Evolutionary conservation across 495 filamentous ascomycete genomes (phyloP).

Genomic region (Penicillium maclennaniae): DNA sequence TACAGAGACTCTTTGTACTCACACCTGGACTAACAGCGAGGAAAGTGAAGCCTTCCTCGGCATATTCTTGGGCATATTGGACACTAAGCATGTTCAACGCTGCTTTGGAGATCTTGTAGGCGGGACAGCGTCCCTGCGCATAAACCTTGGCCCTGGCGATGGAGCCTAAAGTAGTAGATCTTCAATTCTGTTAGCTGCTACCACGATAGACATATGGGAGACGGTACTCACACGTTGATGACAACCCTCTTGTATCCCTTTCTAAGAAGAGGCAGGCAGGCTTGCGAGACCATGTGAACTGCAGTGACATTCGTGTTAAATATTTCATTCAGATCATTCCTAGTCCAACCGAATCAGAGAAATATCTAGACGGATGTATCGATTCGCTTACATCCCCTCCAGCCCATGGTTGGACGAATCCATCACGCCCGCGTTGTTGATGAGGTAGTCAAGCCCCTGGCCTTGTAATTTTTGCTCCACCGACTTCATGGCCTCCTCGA

Average conservation of each 20-base stretch:
- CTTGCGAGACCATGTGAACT: conserved; percentile 38
- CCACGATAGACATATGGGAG: not conserved
- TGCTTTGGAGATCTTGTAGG: conserved; percentile 52
- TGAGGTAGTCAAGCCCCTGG: conserved; percentile 47
- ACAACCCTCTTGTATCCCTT: conserved; percentile 44
- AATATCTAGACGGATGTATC: not conserved
- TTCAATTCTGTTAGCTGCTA: not conserved
- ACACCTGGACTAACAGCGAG: conserved; percentile 46
- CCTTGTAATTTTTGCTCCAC: conserved; percentile 35
- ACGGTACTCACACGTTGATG: conserved; percentile 39
- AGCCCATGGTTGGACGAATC: conserved; percentile 22
- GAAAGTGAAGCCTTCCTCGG: conserved; percentile 41
- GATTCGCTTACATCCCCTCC: conserved; percentile 29
- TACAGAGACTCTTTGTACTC: conserved; percentile 29
- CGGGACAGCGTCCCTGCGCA: conserved; percentile 24
- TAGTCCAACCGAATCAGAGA: conserved; percentile 1
- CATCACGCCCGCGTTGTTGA: conserved; percentile 47
- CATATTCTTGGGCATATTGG: conserved; percentile 42
- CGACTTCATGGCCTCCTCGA: conserved; percentile 37
- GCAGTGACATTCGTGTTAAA: conserved; percentile 46
- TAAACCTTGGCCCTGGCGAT: conserved; percentile 26
- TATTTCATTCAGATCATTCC: conserved; percentile 33
- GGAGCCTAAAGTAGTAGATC: conserved; percentile 43
- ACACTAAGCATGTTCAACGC: conserved; percentile 49
- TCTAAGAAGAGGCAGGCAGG: conserved; percentile 46